Base-by-base conservation (phyloP, 306 rosid species). In the Sicyos edulis region DNA sequence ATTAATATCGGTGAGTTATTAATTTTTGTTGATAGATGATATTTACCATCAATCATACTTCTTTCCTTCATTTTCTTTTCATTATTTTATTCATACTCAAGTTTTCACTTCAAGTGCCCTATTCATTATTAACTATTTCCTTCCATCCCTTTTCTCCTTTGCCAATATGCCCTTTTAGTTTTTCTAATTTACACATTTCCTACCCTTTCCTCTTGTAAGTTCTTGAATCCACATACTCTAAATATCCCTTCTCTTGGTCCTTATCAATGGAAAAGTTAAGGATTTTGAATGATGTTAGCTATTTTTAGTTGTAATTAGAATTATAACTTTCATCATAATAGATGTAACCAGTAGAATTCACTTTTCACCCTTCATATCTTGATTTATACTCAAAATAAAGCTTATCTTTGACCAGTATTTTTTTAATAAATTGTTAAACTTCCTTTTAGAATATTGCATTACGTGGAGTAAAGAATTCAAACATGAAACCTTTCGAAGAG, bases 91-190 rank as follows among this genome's bases (percentile, higher is more conserved):
- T 64, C 5, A 37, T 21, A 10, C 62, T 56, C 32, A 19, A 55
- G 15, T 19, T 50, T 13, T 20, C 47, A 20, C 29, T 14, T 40
- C 11, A 15, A 63, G 37, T 9, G 22, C n/a, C 52, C 5, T 63
- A 34, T 16, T 63, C 70, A 63, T 63, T 40, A 63, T 63, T n/a
- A 34, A 15, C 11, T 16, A 32, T 37, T n/a, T 37, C 50, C 16
- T 13, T 24, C 49, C 49, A 9, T 0, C 21, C 10, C 20, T 21
- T 34, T 71, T 73, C 44, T 53, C 42, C 56, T 68, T 77, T 81
- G 76, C 81, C 44, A 21, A 45, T 68, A 3, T 44, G 45, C 37
- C 81, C 78, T 58, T 8, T 8, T 15, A 15, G 20, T 52, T 60
- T 54, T 45, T 4, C 10, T n/a, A n/a, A 37, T 15, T 73, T 64